phyloP scores from a whole-genome alignment of 2,329 filamentous ascomycete genomes.

The Cordyceps tenuipes region DNA sequence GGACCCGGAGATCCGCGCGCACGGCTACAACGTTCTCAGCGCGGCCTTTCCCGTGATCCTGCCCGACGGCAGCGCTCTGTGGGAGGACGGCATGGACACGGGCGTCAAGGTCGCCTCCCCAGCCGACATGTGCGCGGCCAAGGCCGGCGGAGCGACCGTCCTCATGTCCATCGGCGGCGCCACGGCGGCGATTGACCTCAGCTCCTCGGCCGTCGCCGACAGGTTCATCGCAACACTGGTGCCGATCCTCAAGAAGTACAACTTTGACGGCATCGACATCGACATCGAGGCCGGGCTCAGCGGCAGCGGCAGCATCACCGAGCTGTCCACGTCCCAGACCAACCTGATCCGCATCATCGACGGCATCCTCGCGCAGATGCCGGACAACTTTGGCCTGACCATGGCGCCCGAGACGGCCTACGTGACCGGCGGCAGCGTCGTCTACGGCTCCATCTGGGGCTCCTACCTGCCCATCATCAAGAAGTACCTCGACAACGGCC shows the following conservation, averaged over 20 bases:
- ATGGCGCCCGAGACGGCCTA: conserved; percentile 33
- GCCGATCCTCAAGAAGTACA: conserved; percentile 26
- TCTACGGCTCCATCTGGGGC: conserved; percentile 28
- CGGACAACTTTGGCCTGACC: conserved; percentile 51
- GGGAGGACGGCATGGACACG: conserved; percentile 26
- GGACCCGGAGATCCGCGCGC: conserved; percentile 20
- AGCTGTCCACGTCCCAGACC: conserved; percentile 23
- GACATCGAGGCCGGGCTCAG: conserved; percentile 26
- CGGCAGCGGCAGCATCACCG: conserved; percentile 23
- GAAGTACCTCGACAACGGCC: conserved; percentile 28
- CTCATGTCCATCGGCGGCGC: conserved; percentile 28
- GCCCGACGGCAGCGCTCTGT: conserved; percentile 25
- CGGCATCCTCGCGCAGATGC: conserved; percentile 35
- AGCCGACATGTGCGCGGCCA: conserved; percentile 26
- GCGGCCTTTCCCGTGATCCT: conserved; percentile 28
- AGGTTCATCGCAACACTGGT: conserved; percentile 27
- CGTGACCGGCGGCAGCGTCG: conserved; percentile 25
- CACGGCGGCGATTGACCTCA: conserved; percentile 25
- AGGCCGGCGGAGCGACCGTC: conserved; percentile 26
- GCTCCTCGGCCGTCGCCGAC: conserved; percentile 24
- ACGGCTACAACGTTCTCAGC: conserved; percentile 28
- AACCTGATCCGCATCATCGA: conserved; percentile 30
- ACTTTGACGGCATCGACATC: conserved; percentile 30
- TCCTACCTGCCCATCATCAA: conserved; percentile 29
- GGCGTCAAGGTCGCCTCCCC: conserved; percentile 23